These are phyloP conservation scores for Xylariaceae sp. DNA, from an alignment of 2,329 filamentous ascomycete species.

Conservation along the genomic window DNA sequence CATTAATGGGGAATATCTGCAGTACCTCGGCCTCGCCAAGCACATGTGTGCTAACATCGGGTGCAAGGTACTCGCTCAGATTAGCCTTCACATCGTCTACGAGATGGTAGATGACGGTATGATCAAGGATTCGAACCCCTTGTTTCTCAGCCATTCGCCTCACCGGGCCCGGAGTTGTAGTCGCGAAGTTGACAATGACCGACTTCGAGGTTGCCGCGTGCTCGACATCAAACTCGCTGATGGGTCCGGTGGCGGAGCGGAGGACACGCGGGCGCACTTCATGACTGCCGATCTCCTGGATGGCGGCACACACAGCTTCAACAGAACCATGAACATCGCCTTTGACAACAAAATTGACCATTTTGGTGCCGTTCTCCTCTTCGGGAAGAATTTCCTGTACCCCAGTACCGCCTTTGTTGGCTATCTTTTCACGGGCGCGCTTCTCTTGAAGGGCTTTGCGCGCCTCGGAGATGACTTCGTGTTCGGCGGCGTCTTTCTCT, in stretches of 20 bases:
- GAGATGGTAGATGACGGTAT: constrained; percentile 85
- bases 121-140: constrained; percentile 79
- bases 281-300: constrained; percentile 80
- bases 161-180: constrained; percentile 69
- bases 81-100: constrained; percentile 73
- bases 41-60: constrained; percentile 71
- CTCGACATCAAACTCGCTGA: constrained; percentile 87
- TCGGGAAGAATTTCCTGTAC: constrained; percentile 41
- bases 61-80: constrained; percentile 72
- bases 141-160: constrained; percentile 70
- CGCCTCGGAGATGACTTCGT: constrained; percentile 74
- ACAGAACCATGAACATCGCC: constrained; percentile 93
- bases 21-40: constrained; percentile 87
- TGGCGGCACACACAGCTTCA: constrained; percentile 81
- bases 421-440: constrained; percentile 61
- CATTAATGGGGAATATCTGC: constrained; percentile 82
- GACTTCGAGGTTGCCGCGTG: constrained; percentile 80
- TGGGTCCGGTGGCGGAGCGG: constrained; percentile 75
- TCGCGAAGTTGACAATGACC: constrained; percentile 87
- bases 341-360: constrained; percentile 85
- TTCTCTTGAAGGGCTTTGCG: constrained; percentile 64
- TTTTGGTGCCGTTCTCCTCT: constrained; percentile 52
- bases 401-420: constrained; percentile 28
- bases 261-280: constrained; percentile 82
- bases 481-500: constrained; percentile 76